phyloP scores from a whole-genome alignment of 495 filamentous ascomycete species.

The Xeromyces bisporus region DNA sequence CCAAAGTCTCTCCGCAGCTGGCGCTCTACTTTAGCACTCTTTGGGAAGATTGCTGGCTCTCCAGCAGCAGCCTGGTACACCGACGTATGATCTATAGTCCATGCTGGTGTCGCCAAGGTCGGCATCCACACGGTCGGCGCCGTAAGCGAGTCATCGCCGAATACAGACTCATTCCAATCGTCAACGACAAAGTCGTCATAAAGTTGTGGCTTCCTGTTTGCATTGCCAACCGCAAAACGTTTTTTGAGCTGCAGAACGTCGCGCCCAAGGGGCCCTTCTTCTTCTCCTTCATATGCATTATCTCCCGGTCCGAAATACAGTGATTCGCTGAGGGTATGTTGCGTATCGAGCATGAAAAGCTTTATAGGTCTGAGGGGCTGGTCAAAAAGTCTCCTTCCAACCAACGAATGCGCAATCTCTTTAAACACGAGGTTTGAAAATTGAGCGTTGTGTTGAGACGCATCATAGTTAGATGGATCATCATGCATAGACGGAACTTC shows the following conservation, averaged over 20 bases:
- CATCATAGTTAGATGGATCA: constrained; percentile 2
- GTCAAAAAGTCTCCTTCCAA: constrained; percentile 6
- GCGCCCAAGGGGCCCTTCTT: constrained; percentile 1
- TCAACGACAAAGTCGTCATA: constrained; percentile 20
- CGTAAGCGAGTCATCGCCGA: background rate
- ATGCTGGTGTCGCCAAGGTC: constrained; percentile 5
- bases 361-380: constrained; percentile 17
- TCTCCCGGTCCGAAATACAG: constrained; percentile 9
- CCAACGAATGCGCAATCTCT: constrained; percentile 13
- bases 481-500: constrained; percentile 12
- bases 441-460: constrained; percentile 1
- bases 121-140: constrained; percentile 2
- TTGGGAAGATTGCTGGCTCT: constrained; percentile 1
- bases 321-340: constrained; percentile 20
- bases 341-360: constrained; percentile 20
- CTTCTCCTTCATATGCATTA: constrained; percentile 2
- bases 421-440: constrained; percentile 22
- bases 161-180: constrained; percentile 20
- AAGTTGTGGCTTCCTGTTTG: constrained; percentile 1
- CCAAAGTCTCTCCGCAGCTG: constrained; percentile 6
- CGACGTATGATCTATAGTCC: constrained; percentile 17
- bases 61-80: constrained; percentile 15
- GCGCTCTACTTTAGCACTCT: background rate
- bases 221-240: constrained; percentile 5
- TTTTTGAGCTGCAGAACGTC: constrained; percentile 12